These are phyloP conservation scores for Arthonia radiata DNA, from an alignment of 495 filamentous ascomycete species.

Conservation along the genomic window DNA sequence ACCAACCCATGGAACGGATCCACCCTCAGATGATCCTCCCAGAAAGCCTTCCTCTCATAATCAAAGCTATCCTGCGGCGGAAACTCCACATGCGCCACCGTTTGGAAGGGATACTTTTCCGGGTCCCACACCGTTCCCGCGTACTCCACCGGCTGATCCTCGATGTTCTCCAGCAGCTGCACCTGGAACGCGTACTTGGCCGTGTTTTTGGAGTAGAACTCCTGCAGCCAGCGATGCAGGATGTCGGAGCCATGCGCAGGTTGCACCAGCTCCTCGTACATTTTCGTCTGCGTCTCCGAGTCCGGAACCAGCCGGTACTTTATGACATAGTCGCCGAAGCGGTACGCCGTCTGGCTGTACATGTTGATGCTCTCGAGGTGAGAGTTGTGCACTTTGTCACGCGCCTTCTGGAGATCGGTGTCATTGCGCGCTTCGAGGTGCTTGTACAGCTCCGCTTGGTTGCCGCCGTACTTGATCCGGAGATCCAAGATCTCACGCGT, in stretches of 20 bases:
- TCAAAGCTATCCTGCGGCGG: conserved; percentile 21
- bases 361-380: conserved; percentile 20
- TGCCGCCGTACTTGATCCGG: conserved; percentile 17
- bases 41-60: conserved; percentile 18
- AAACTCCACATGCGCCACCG: conserved; percentile 19
- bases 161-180: conserved; percentile 20
- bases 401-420: conserved; percentile 17
- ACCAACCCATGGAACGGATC: conserved; percentile 22
- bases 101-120: conserved; percentile 23
- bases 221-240: conserved; percentile 16
- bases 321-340: conserved; percentile 22
- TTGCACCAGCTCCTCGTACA: conserved; percentile 17
- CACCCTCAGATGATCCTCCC: conserved; percentile 22
- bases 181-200: conserved; percentile 22
- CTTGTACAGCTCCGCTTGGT: conserved; percentile 16
- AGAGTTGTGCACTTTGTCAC: conserved; percentile 15
- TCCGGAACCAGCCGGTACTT: conserved; percentile 22
- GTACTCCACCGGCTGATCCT: conserved; percentile 24
- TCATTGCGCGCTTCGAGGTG: conserved; percentile 17
- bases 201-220: conserved; percentile 19
- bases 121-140: conserved; percentile 22
- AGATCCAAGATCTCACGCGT: conserved; percentile 22
- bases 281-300: conserved; percentile 17
- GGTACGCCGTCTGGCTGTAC: conserved; percentile 24
- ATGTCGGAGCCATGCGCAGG: conserved; percentile 17